phyloP scores from a whole-genome alignment of 1,284 basidiomycete genomes.

The Leccinum insigne region DNA sequence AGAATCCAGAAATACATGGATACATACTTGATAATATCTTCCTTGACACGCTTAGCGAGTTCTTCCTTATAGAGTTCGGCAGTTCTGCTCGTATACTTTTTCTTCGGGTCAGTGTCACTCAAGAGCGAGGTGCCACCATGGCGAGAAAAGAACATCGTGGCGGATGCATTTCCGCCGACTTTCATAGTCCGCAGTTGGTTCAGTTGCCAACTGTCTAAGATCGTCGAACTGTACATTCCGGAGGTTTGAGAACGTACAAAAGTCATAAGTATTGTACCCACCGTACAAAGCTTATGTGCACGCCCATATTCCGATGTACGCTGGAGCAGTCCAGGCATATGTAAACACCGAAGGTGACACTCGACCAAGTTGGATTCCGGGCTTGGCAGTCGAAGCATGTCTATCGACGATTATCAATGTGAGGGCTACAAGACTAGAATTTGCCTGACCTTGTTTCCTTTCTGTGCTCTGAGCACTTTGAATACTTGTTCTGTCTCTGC shows the following conservation, averaged over 20 bases:
- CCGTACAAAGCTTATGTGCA: slow-evolving; percentile 98
- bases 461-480: slow-evolving; percentile 75
- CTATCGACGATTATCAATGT: slow-evolving; percentile 43
- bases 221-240: slow-evolving; percentile 75
- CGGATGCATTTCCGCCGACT: slow-evolving; percentile 91
- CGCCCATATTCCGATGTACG: slow-evolving; percentile 95
- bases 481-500: slow-evolving; percentile 80
- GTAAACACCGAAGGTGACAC: slow-evolving; percentile 96
- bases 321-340: slow-evolving; percentile 98
- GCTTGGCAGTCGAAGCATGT: slow-evolving; percentile 97
- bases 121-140: slow-evolving; percentile 79
- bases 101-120: slow-evolving; percentile 78
- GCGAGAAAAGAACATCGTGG: slow-evolving; percentile 88
- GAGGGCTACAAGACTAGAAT: neutral
- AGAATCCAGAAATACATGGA: neutral
- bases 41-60: slow-evolving; percentile 78
- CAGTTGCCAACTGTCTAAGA: slow-evolving; percentile 95
- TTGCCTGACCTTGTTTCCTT: slow-evolving; percentile 81
- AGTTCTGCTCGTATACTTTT: slow-evolving; percentile 85
- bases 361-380: slow-evolving; percentile 98
- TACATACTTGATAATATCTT: slow-evolving; percentile 72
- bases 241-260: slow-evolving; percentile 15
- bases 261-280: slow-evolving; percentile 40
- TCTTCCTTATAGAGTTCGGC: slow-evolving; percentile 95
- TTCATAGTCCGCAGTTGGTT: slow-evolving; percentile 95